Evolutionary conservation across 176 grass and related monocot species (phyloP).

Genomic region (Rhynchospora breviuscula): DNA sequence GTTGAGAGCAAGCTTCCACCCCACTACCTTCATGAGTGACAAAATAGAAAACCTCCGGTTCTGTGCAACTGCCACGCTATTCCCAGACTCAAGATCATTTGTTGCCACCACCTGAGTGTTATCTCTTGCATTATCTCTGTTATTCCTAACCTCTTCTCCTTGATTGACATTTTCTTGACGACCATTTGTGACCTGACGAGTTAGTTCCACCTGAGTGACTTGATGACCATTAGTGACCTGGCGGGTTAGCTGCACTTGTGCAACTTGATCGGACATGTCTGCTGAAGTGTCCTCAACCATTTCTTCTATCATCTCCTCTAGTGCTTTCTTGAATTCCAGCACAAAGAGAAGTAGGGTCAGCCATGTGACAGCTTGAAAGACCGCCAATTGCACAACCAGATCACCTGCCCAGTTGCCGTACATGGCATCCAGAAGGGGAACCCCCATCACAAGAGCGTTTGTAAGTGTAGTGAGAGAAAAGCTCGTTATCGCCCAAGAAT

Average conservation of each 20-base stretch:
- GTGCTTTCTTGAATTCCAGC: conserved; percentile 23
- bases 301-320: not conserved
- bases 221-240: not conserved
- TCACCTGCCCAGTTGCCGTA: conserved; percentile 37
- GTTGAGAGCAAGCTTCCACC: conserved; percentile 54
- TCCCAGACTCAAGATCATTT: conserved; percentile 22
- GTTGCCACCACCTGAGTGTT: not conserved
- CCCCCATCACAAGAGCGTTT: not conserved
- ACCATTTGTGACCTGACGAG: not conserved
- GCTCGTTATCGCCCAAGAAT: conserved; percentile 26
- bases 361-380: conserved; percentile 20
- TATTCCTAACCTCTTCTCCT: not conserved
- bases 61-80: not conserved
- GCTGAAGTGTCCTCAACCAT: not conserved
- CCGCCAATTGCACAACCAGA: conserved; percentile 30
- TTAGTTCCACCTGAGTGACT: not conserved
- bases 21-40: conserved; percentile 58
- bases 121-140: no score
- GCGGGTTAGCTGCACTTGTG: no score
- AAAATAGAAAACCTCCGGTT: conserved; percentile 30
- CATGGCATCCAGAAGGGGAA: conserved; percentile 19
- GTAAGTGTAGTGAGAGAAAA: conserved; percentile 8
- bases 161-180: no score
- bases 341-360: conserved; percentile 11
- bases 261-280: no score